A percentile compares a stretch with the other conserved stretches of the same genome.
These are phyloP conservation scores for Zygotorulaspora mrakii DNA, from an alignment of 1,139 yeast genomes.

Conservation along the genomic window DNA sequence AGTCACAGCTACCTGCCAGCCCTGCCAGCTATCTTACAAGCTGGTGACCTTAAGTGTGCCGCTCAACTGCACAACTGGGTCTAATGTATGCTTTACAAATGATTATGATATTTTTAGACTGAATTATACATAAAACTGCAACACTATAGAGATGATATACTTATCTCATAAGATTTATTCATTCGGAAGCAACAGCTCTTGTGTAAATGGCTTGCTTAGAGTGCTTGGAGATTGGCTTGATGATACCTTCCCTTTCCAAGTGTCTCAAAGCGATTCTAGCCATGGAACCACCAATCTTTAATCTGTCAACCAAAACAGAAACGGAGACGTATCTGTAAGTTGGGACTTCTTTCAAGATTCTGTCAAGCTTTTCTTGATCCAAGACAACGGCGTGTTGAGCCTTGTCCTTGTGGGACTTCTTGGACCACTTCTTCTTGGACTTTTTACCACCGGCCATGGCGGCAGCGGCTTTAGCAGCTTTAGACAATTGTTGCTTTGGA, in stretches of 20 bases:
- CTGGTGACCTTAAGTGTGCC: background rate
- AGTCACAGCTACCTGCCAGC: too few species aligned
- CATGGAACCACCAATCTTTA: conserved; percentile 98
- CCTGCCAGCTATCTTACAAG: background rate
- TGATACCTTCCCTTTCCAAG: conserved; percentile 92
- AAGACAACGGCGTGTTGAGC: conserved; percentile 97
- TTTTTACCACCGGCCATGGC: conserved; percentile 99
- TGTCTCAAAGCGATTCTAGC: conserved; percentile 98
- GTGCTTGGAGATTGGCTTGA: conserved; percentile 92
- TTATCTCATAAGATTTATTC: conserved; percentile 29
- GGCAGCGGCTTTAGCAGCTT: conserved; percentile 99
- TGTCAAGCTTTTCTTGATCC: conserved; percentile 98
- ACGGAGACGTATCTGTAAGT: conserved; percentile 98
- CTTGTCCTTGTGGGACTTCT: conserved; percentile 99
- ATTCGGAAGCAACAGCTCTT: conserved; percentile 64
- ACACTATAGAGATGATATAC: conserved; percentile 13
- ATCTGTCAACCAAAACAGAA: conserved; percentile 97
- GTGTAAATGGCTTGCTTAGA: conserved; percentile 96
- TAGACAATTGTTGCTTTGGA: conserved; percentile 98
- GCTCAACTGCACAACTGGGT: too few species aligned
- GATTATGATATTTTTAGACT: conserved; percentile 4
- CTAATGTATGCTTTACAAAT: background rate
- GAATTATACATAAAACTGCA: conserved; percentile 6
- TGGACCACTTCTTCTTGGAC: conserved; percentile 99
- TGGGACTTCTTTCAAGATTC: conserved; percentile 98